Evolutionary conservation across 2,329 filamentous ascomycete genomes (phyloP), one percentile per base, ranked within the genome.

Genomic region (Diplodia intermedia): DNA sequence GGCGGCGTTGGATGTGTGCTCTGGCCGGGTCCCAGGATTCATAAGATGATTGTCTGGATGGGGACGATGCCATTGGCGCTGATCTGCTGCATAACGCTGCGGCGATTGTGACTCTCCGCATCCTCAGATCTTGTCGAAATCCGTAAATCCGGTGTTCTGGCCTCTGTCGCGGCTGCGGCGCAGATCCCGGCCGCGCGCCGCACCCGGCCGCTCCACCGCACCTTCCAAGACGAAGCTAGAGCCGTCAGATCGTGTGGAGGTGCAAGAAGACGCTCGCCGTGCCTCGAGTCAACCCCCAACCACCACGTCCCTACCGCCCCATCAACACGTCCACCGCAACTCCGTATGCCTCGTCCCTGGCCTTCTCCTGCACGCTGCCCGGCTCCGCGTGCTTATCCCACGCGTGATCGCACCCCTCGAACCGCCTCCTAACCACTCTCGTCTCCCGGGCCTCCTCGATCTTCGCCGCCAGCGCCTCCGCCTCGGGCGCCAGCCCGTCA

Each of bases 401-500:
- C n/a, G 65, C 79, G 72, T 82, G 79, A 43, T 72, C 73, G 62
- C 74, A 75, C 3, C 71, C 72, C 4, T 76, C 69, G 73, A 80
- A 75, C 50, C 75, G 43, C 31, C 56, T 68, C 47, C 71, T 61
- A 14, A 76, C 69, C 4, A 78, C 75, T 66, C 69, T 73, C 15
- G 68, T 69, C 3, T 65, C 68, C 29, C 69, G 57, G 18, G 23
- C 67, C 31, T 67, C 68, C 23, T 72, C 69, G 9, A 78, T 63
- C 66, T 69, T 76, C 69, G 72, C 67, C 0, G 74, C 79, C 23
- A 82, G 71, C 11, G 66, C 72, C 57, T 80, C 76, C 0, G 74
- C 74, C 66, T 83, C 81, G 0, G 73, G 72, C 0, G 73, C 74
- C 31, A 82, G 73, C n/a, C 67, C 70, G 71, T 83, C 81, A 1